Evolutionary conservation across 2,329 filamentous ascomycete genomes (phyloP).

Genomic region (Apiospora aurea): DNA sequence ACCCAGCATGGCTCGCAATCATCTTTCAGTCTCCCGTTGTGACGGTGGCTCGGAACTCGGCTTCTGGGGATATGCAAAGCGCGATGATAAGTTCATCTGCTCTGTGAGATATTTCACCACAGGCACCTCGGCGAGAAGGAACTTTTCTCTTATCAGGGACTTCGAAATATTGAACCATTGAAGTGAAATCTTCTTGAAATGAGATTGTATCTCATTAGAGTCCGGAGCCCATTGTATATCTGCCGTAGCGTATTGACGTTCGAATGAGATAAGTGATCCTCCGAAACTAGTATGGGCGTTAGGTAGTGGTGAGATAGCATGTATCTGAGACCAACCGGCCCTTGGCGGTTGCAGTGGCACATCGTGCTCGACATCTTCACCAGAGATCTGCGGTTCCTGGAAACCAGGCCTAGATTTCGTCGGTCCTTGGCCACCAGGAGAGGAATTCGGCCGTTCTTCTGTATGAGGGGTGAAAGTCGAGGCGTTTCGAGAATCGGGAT

Average conservation of each 20-base stretch:
- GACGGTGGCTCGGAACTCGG: not conserved
- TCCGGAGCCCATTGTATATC: not conserved
- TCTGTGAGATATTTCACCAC: not conserved
- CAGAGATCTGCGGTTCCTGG: not conserved
- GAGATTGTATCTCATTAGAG: not conserved
- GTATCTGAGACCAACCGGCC: not conserved
- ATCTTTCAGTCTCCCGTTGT: not conserved
- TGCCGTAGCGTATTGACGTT: not conserved
- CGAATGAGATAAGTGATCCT: not conserved
- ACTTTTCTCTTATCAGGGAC: not conserved
- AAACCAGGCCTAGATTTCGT: not conserved
- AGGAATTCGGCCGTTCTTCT: not conserved
- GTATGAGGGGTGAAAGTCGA: not conserved
- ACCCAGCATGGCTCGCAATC: not conserved
- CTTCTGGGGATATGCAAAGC: not conserved
- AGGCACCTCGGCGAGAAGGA: not conserved
- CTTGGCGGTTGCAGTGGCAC: not conserved
- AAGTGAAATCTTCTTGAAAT: not conserved
- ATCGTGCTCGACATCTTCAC: not conserved
- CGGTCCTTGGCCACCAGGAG: not conserved
- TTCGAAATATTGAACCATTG: conserved; percentile 6
- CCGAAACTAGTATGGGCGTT: not conserved
- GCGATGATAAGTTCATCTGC: not conserved
- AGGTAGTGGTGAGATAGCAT: not conserved
- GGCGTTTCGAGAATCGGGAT: not conserved